Evolutionary conservation across 2,329 filamentous ascomycete genomes (phyloP).

Genomic region (Paracoccidioides brasiliensis): DNA sequence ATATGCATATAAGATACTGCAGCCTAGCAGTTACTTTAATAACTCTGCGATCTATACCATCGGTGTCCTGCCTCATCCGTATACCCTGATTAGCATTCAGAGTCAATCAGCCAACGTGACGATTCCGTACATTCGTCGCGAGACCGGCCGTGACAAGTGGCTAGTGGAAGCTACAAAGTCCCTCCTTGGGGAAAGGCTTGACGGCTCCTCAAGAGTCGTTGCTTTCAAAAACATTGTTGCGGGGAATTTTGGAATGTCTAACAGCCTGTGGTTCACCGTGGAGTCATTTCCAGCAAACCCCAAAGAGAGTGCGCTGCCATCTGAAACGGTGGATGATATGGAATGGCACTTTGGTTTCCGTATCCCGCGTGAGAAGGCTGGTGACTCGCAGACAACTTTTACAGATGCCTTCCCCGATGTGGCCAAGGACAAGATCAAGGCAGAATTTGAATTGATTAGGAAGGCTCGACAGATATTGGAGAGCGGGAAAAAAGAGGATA

Average conservation of each 20-base stretch:
- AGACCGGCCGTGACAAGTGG: slow-evolving; percentile 67
- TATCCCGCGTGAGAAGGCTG: slow-evolving; percentile 44
- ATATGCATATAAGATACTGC: slow-evolving; percentile 53
- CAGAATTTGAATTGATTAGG: slow-evolving; percentile 37
- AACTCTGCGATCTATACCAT: slow-evolving; percentile 63
- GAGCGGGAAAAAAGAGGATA: slow-evolving; percentile 24
- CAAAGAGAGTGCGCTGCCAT: slow-evolving; percentile 43
- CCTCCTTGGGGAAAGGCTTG: slow-evolving; percentile 50
- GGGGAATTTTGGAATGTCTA: slow-evolving; percentile 47
- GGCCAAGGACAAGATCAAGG: slow-evolving; percentile 22
- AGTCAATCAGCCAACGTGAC: slow-evolving; percentile 47
- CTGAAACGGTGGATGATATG: slow-evolving; percentile 45
- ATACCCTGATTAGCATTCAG: slow-evolving; percentile 61
- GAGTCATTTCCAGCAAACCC: slow-evolving; percentile 39
- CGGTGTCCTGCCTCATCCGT: slow-evolving; percentile 80
- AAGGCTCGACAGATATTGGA: slow-evolving; percentile 37
- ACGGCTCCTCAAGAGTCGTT: slow-evolving; percentile 52
- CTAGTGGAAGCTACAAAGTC: slow-evolving; percentile 57
- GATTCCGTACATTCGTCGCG: slow-evolving; percentile 50
- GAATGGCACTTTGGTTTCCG: slow-evolving; percentile 85
- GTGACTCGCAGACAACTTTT: slow-evolving; percentile 11
- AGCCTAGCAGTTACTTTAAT: slow-evolving; percentile 57
- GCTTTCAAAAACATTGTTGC: slow-evolving; percentile 73
- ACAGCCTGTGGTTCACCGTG: slow-evolving; percentile 72
- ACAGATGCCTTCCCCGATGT: slow-evolving; percentile 1